A percentile compares a stretch with the other conserved stretches of the same genome.
Conservation (phyloP, 768 basidiomycete genomes). For the Kwoniella botswanensis region DNA sequence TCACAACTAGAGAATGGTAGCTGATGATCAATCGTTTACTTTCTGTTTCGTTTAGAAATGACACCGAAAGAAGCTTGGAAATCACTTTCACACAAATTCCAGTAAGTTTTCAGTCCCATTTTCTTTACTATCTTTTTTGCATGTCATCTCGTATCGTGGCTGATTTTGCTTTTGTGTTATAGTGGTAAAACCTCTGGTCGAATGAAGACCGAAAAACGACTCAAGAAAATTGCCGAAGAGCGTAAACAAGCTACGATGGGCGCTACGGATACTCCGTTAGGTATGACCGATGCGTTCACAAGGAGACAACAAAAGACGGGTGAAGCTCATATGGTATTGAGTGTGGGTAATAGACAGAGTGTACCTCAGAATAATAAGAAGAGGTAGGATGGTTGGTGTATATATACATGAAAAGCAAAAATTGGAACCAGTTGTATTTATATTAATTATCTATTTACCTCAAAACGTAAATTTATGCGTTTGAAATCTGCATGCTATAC, state of each 20-base stretch:
- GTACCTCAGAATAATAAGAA: slow-evolving; percentile 52
- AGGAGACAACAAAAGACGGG: slow-evolving; percentile 91
- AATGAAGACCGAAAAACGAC: slow-evolving; percentile 94
- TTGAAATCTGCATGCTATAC: too few species aligned
- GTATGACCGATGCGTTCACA: slow-evolving; percentile 93
- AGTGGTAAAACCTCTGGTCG: slow-evolving; percentile 90
- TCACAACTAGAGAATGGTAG: neutral
- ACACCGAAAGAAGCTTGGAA: slow-evolving; percentile 99
- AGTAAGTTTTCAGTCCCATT: slow-evolving; percentile 58
- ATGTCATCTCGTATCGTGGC: neutral
- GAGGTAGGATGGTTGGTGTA: slow-evolving; percentile 12
- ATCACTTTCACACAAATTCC: slow-evolving; percentile 95
- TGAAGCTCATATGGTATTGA: slow-evolving; percentile 93
- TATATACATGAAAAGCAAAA: neutral
- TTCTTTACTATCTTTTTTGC: neutral
- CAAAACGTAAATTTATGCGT: too few species aligned
- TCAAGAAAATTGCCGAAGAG: slow-evolving; percentile 98
- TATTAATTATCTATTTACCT: too few species aligned
- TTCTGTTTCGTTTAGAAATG: slow-evolving; percentile 38
- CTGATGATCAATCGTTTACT: slow-evolving; percentile 19
- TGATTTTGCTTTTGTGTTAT: neutral
- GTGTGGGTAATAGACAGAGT: slow-evolving; percentile 89
- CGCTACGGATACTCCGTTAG: slow-evolving; percentile 92
- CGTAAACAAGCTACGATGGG: slow-evolving; percentile 91
- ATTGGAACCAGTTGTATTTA: too few species aligned